A percentile compares a stretch with the other conserved stretches of the same genome.
Conservation (phyloP, 768 basidiomycete species). For the Russula ochroleuca region DNA sequence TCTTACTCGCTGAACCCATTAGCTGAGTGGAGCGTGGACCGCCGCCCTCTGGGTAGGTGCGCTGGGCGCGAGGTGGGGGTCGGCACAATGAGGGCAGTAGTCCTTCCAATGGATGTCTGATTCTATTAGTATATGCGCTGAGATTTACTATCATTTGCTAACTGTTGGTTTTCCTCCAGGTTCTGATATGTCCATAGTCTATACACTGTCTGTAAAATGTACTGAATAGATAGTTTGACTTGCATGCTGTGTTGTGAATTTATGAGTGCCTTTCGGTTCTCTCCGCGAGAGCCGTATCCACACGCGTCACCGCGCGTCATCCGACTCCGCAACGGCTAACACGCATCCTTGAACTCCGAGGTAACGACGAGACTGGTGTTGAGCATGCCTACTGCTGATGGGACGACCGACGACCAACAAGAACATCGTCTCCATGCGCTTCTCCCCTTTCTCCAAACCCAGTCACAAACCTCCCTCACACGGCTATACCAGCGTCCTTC, state of each 20-base stretch:
- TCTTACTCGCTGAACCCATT: constrained; percentile 61
- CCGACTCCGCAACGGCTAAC: not conserved
- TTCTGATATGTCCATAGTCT: not conserved
- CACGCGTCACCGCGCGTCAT: not conserved
- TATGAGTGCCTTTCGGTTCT: not conserved
- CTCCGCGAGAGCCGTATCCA: not conserved
- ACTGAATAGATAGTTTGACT: too few relatives aligned
- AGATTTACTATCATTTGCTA: not conserved
- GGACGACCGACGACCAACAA: constrained; percentile 14
- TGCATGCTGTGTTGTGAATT: not conserved
- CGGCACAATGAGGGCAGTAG: constrained; percentile 58
- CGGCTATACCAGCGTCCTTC: constrained; percentile 83
- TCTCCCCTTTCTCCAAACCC: constrained; percentile 74
- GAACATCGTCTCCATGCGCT: constrained; percentile 47
- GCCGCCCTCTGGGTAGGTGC: constrained; percentile 46
- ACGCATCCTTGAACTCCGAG: constrained; percentile 9
- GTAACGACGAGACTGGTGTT: not conserved
- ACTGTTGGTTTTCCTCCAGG: not conserved
- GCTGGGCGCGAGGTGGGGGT: constrained; percentile 74
- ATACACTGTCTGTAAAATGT: not conserved
- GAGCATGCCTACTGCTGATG: constrained; percentile 20
- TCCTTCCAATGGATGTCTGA: constrained; percentile 93
- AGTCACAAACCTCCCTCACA: constrained; percentile 71
- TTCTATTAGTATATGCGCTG: constrained; percentile 31
- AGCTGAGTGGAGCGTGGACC: constrained; percentile 60